Evolutionary conservation across 1,284 basidiomycete genomes (phyloP), one percentile per base, ranked within the genome.

Genomic region (Melanopsichium pennsylvanicum): DNA sequence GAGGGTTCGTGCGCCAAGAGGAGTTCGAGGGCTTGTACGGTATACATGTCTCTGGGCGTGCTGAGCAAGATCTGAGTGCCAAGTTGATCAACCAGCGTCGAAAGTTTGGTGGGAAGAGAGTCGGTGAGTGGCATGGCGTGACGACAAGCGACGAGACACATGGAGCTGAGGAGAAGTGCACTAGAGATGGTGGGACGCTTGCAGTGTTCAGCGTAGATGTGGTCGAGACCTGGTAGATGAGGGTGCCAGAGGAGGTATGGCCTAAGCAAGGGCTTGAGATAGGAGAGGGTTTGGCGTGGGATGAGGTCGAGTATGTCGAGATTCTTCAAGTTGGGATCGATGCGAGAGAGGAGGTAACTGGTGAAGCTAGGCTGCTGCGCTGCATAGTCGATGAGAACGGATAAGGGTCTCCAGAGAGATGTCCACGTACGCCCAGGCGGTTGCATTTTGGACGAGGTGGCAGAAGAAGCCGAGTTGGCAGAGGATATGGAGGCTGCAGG

Each of bases 331-430:
- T 16, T 36, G 34, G 38, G 51, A 32, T 59, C 56, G 56, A 63
- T 59, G 44, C 60, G 55, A 41, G 25, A 33, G 36, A 64, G 40
- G 5, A 70, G 56, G n/a, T 70, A 64, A 29, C 38, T 48, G 33
- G 47, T 60, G 37, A 70, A 70, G 48, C 54, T 56, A 23, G 60
- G 56, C 26, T 70, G 67, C 31, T 60, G 60, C 1, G 67, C 60
- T 25, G 67, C 67, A 33, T 70, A 70, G 52, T 60, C 67, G 47
- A 70, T 60, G 32, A 70, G 49, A n/a, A 70, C 60, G 4, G 67
- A 64, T 15, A 70, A 32, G 1, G 67, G 67, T 38, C 60, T 45
- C 67, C 67, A 70, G 13, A 68, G 58, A 13, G 66, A 69, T 5
- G 66, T 69, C 66, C 66, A 69, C 2, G 66, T 69, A 18, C 66